Evolutionary conservation across 768 basidiomycete genomes (phyloP), one percentile per base, ranked within the genome.

Genomic region (Suillus decipiens): DNA sequence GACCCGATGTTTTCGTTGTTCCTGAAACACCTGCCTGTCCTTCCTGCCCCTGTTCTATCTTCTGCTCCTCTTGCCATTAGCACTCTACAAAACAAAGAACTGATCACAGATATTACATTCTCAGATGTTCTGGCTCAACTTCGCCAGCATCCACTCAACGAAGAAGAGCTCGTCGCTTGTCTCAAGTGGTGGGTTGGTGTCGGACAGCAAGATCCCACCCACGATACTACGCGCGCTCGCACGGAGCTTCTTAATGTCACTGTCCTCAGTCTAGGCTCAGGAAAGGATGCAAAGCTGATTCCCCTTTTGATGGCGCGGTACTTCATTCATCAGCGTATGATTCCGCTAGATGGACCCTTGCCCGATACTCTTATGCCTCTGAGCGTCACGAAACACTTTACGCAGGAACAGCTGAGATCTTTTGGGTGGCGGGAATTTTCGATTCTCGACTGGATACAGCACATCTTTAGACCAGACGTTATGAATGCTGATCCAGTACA

Each of bases 391-490:
- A 87, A 85, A 63, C 73, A 82, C 15, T 82, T 96, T 64, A 72
- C 82, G 8, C 68, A 82, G 0, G 78, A 80, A 3, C 78, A 81
- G 28, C 77, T 96, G 7, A 66, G 73, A 5, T 78, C 84, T 8
- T 92, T 98, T 66, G 86, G 85, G 2, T 96, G 95, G 92, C 77
- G 79, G 24, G 94, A 97, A 70, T 78, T 99, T 9, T 81, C 85
- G 0, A 72, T 96, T 24, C 71, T 83, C 5, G 86, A 93, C 19
- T 99, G 96, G 93, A 68, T 96, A 59, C 76, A 77, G 19, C 82
- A 89, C 74, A 76, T 97, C 57, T 79, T 85, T 36, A 81, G 80
- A 55, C 74, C 84, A 1, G 66, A 78, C 3, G 76, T 85, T 47
- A 67, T 73, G 34, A 78, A 79, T 8, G 69, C 75, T 3, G 74